These are phyloP conservation scores for Russula ochroleuca DNA, from an alignment of 768 basidiomycete genomes.

Conservation along the genomic window DNA sequence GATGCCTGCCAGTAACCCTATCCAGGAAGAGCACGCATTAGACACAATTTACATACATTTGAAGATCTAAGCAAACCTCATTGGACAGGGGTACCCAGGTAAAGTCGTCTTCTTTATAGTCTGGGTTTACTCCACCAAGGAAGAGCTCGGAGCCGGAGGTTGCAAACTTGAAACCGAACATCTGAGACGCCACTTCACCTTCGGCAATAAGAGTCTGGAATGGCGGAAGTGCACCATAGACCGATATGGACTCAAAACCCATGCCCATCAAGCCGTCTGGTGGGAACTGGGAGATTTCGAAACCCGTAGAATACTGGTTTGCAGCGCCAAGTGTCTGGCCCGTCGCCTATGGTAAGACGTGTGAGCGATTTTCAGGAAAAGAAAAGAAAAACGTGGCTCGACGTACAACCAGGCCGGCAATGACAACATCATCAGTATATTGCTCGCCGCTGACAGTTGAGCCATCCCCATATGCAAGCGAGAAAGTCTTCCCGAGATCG, in stretches of 20 bases:
- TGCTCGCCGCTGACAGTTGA: slow-evolving; percentile 38
- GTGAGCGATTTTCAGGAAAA: background rate
- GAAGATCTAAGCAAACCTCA: slow-evolving; percentile 1
- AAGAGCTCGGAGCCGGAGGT: slow-evolving; percentile 30
- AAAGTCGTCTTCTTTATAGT: background rate
- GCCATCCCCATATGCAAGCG: slow-evolving; percentile 40
- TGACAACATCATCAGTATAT: slow-evolving; percentile 41
- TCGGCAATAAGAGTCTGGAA: slow-evolving; percentile 43
- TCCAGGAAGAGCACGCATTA: background rate
- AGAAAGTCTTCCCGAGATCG: slow-evolving; percentile 31
- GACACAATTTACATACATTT: background rate
- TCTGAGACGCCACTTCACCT: slow-evolving; percentile 33
- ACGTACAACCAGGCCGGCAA: slow-evolving; percentile 34
- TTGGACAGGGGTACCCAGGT: slow-evolving; percentile 4
- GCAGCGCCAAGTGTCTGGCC: slow-evolving; percentile 46
- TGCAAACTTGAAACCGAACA: slow-evolving; percentile 49
- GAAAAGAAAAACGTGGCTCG: too few relatives aligned
- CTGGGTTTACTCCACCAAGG: slow-evolving; percentile 11
- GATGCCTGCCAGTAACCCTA: slow-evolving; percentile 29
- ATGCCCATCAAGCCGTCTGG: slow-evolving; percentile 45
- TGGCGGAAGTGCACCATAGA: slow-evolving; percentile 28
- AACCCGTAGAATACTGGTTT: slow-evolving; percentile 35
- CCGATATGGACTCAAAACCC: slow-evolving; percentile 33
- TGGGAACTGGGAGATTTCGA: slow-evolving; percentile 32
- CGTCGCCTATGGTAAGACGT: slow-evolving; percentile 21